Conservation (phyloP, 768 basidiomycete species). For the Leucogyrophana mollusca region DNA sequence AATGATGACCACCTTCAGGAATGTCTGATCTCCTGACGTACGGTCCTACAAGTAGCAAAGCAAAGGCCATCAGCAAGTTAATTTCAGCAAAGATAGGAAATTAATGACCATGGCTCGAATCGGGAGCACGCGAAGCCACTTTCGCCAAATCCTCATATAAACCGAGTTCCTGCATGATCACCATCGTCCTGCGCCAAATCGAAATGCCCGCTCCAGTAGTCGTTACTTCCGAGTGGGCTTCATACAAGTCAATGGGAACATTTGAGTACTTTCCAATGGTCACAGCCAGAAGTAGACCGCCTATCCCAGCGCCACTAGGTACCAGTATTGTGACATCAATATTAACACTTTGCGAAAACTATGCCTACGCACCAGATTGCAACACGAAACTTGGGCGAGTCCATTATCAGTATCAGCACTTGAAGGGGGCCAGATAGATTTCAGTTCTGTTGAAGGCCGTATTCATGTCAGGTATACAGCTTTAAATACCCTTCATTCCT, state of each 20-base stretch:
- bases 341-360: neutral
- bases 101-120: slow-evolving; percentile 11
- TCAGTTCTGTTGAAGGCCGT: no score
- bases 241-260: slow-evolving; percentile 45
- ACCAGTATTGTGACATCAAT: neutral
- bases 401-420: no score
- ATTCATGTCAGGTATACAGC: no score
- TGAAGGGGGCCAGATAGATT: no score
- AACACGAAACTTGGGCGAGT: slow-evolving; percentile 14
- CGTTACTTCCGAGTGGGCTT: slow-evolving; percentile 40
- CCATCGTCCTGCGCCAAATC: slow-evolving; percentile 48
- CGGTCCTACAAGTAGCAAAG: slow-evolving; percentile 17
- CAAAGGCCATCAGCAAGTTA: slow-evolving; percentile 17
- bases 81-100: neutral
- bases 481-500: no score
- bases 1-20: slow-evolving; percentile 26
- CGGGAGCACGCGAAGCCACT: slow-evolving; percentile 12
- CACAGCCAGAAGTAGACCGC: slow-evolving; percentile 42
- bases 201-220: slow-evolving; percentile 42
- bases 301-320: slow-evolving; percentile 45
- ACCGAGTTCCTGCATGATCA: slow-evolving; percentile 42
- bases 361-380: slow-evolving; percentile 19
- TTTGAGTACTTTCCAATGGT: slow-evolving; percentile 33
- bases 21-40: slow-evolving; percentile 25
- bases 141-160: slow-evolving; percentile 33